Evolutionary conservation across 108 stramenopile species (phyloP).

Genomic region (Stephanodiscus triporus): DNA sequence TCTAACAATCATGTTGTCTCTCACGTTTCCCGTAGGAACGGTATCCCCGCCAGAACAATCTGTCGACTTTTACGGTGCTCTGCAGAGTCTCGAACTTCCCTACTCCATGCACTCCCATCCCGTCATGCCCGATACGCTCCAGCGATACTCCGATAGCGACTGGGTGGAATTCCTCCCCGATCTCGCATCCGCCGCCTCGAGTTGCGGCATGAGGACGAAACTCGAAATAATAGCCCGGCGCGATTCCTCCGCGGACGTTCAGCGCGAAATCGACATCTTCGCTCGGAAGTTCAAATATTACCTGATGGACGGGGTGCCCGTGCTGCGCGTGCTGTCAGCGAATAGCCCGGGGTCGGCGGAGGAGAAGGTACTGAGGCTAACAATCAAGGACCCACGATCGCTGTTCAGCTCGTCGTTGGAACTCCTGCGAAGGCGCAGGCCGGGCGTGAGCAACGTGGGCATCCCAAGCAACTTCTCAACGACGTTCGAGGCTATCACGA

Average conservation of each 20-base stretch:
- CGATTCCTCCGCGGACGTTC: constrained; percentile 33
- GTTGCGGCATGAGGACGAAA: constrained; percentile 36
- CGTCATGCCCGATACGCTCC: constrained; percentile 33
- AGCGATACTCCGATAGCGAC: constrained; percentile 42
- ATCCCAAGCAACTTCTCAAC: constrained; percentile 34
- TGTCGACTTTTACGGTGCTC: constrained; percentile 52
- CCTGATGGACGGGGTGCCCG: constrained; percentile 50
- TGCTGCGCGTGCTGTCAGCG: constrained; percentile 15
- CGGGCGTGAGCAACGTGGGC: constrained; percentile 40
- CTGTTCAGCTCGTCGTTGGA: constrained; percentile 28
- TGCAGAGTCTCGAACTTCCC: constrained; percentile 47
- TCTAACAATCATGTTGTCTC: background rate
- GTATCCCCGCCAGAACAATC: constrained; percentile 52
- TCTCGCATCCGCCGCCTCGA: constrained; percentile 16
- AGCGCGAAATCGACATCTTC: constrained; percentile 45
- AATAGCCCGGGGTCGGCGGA: constrained; percentile 18
- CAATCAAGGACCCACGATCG: constrained; percentile 11
- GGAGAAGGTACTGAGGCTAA: constrained; percentile 38
- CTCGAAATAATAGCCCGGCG: constrained; percentile 25
- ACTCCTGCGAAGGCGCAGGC: constrained; percentile 27
- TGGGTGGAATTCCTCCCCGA: constrained; percentile 35
- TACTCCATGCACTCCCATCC: constrained; percentile 54
- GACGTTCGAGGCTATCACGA: constrained; percentile 40
- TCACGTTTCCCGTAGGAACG: constrained; percentile 8
- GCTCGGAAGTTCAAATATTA: constrained; percentile 44